These are phyloP conservation scores for Cercospora berteroae DNA, from an alignment of 2,329 filamentous ascomycete genomes.

Conservation along the genomic window DNA sequence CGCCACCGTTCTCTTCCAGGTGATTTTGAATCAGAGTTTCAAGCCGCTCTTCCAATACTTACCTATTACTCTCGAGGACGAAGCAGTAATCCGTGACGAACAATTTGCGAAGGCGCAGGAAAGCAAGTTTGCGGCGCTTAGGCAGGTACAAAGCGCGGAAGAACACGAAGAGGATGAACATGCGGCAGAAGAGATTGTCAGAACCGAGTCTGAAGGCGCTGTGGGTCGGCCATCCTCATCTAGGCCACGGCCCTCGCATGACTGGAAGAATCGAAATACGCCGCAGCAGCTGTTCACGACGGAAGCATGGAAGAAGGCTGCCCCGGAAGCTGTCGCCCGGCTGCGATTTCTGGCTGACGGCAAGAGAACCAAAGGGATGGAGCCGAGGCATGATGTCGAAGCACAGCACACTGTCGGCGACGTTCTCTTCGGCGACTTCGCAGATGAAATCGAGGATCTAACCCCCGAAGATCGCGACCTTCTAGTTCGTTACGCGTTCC, in stretches of 20 bases:
- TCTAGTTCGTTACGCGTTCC: conserved; percentile 82
- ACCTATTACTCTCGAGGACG: conserved; percentile 92
- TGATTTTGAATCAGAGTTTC: conserved; percentile 78
- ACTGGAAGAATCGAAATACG: conserved; percentile 19
- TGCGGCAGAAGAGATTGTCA: conserved; percentile 16
- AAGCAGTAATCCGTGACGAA: conserved; percentile 85
- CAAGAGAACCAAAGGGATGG: conserved; percentile 12
- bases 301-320: conserved; percentile 24
- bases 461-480: conserved; percentile 84
- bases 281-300: conserved; percentile 18
- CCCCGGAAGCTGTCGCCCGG: conserved; percentile 25
- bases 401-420: conserved; percentile 69
- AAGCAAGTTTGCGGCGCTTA: conserved; percentile 33
- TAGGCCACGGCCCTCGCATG: not conserved
- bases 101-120: conserved; percentile 73
- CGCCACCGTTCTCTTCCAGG: conserved; percentile 74
- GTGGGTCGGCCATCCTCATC: not conserved
- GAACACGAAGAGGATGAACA: conserved; percentile 36
- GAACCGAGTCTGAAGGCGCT: not conserved
- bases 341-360: conserved; percentile 28
- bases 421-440: conserved; percentile 79
- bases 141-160: conserved; percentile 25
- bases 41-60: conserved; percentile 82
- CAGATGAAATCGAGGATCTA: conserved; percentile 92
- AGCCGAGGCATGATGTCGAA: conserved; percentile 45